These are phyloP conservation scores for Pichia inconspicua DNA, from an alignment of 1,139 yeast genomes.

Conservation along the genomic window DNA sequence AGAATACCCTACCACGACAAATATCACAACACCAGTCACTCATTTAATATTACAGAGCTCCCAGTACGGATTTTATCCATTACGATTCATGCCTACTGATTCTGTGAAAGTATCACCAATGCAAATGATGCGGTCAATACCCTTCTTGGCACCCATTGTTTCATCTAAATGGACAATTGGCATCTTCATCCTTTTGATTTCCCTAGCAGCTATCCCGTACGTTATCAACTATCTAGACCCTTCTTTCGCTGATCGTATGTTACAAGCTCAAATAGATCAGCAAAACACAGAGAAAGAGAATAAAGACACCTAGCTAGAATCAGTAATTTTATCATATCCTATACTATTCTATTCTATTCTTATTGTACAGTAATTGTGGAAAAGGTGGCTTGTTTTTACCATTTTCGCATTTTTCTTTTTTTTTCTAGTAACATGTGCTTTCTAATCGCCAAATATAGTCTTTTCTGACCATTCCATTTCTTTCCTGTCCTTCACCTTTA, in stretches of 20 bases:
- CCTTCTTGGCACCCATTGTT: constrained; percentile 3
- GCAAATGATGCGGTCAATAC: not conserved
- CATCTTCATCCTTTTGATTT: constrained; percentile 8
- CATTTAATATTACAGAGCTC: not conserved
- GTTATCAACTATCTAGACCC: constrained; percentile 23
- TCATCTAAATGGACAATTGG: constrained; percentile 10
- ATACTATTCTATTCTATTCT: too few species aligned
- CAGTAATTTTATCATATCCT: too few species aligned
- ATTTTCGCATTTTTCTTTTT: not conserved
- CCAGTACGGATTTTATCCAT: not conserved
- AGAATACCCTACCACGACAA: not conserved
- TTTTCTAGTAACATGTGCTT: too few species aligned
- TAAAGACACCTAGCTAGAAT: not conserved
- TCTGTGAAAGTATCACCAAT: not conserved
- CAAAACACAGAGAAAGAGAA: not conserved
- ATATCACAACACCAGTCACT: not conserved
- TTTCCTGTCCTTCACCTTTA: too few species aligned
- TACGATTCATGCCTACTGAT: not conserved
- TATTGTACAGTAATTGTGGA: too few species aligned
- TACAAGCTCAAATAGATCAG: constrained; percentile 2
- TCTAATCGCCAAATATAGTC: too few species aligned
- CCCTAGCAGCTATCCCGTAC: constrained; percentile 18
- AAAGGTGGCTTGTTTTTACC: not conserved
- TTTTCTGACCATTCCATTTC: not conserved
- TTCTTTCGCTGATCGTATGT: constrained; percentile 21